Evolutionary conservation across 371 early-diverging fungal species (phyloP).

Genomic region (Rhizopus delemar): DNA sequence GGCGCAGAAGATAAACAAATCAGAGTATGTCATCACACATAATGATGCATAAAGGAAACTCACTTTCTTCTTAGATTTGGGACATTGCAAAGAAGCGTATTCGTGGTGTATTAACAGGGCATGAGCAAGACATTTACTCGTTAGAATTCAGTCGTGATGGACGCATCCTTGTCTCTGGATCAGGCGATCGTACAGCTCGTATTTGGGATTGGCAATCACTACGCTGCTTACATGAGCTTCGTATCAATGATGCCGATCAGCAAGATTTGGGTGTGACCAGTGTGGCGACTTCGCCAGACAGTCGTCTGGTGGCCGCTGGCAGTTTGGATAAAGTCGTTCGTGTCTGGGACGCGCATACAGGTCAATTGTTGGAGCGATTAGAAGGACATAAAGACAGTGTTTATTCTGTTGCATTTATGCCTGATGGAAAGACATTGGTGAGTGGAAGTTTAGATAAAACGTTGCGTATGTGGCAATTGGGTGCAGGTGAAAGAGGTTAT

Average conservation of each 20-base stretch:
- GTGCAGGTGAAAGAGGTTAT: slow-evolving; percentile 38
- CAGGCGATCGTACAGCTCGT: slow-evolving; percentile 91
- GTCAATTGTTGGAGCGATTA: slow-evolving; percentile 80
- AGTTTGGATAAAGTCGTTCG: slow-evolving; percentile 94
- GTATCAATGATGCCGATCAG: slow-evolving; percentile 77
- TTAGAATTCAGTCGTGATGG: slow-evolving; percentile 96
- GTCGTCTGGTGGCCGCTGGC: slow-evolving; percentile 82
- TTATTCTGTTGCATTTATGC: slow-evolving; percentile 94
- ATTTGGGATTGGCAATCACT: slow-evolving; percentile 87
- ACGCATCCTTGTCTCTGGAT: slow-evolving; percentile 87
- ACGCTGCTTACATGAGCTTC: slow-evolving; percentile 69
- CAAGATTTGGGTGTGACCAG: slow-evolving; percentile 95
- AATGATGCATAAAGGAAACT: neutral
- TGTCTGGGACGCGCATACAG: slow-evolving; percentile 88
- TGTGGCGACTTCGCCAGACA: slow-evolving; percentile 89
- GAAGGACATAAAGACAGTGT: slow-evolving; percentile 97
- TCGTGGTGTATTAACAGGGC: slow-evolving; percentile 76
- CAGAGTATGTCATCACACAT: slow-evolving; percentile 56
- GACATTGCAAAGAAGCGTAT: slow-evolving; percentile 74
- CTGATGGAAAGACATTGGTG: slow-evolving; percentile 89
- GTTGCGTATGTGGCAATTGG: slow-evolving; percentile 92
- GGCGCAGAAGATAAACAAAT: slow-evolving; percentile 97
- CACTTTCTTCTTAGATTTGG: slow-evolving; percentile 63
- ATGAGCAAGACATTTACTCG: slow-evolving; percentile 96
- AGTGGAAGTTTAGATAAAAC: slow-evolving; percentile 96